Percentiles rank a stretch among this genome's conserved stretches.
These are phyloP conservation scores for Boletus sp. DNA, from an alignment of 768 basidiomycete species.

Conservation along the genomic window DNA sequence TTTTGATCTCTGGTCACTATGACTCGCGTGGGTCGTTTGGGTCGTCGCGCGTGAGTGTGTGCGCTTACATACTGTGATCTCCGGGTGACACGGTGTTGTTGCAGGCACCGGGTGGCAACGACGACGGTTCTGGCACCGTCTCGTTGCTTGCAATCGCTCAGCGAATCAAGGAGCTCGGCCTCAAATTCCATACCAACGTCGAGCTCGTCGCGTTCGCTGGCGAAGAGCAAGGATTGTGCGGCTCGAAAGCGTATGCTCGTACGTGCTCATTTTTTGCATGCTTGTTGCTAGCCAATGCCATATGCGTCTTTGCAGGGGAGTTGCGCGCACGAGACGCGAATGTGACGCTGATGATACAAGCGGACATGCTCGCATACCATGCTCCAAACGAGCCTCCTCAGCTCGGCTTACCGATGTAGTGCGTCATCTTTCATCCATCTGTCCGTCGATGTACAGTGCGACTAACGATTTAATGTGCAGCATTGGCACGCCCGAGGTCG, in stretches of 20 bases:
- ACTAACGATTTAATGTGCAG: slow-evolving; percentile 36
- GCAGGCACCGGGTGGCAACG: slow-evolving; percentile 52
- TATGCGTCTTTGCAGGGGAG: slow-evolving; percentile 42
- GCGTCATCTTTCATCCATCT: slow-evolving; percentile 23
- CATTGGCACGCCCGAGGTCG: slow-evolving; percentile 75
- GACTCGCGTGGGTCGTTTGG: slow-evolving; percentile 92
- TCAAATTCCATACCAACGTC: slow-evolving; percentile 75
- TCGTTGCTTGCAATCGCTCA: slow-evolving; percentile 81
- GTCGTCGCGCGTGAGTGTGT: slow-evolving; percentile 44
- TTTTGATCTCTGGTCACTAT: slow-evolving; percentile 85
- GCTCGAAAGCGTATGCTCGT: slow-evolving; percentile 80
- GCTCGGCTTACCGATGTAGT: slow-evolving; percentile 76
- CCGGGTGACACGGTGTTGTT: neutral
- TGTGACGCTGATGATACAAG: slow-evolving; percentile 82
- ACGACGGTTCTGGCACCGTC: slow-evolving; percentile 63
- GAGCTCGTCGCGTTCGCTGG: slow-evolving; percentile 85
- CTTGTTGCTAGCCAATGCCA: neutral
- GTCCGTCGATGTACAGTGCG: neutral
- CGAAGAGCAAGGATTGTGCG: slow-evolving; percentile 87
- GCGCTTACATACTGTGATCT: neutral
- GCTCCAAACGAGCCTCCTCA: slow-evolving; percentile 76
- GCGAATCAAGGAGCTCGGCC: slow-evolving; percentile 60
- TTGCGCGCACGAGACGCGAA: slow-evolving; percentile 59
- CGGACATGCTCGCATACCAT: slow-evolving; percentile 90
- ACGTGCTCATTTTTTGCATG: slow-evolving; percentile 28